phyloP scores from a whole-genome alignment of 768 basidiomycete genomes.

The Pilatotrama ljubarskyi region DNA sequence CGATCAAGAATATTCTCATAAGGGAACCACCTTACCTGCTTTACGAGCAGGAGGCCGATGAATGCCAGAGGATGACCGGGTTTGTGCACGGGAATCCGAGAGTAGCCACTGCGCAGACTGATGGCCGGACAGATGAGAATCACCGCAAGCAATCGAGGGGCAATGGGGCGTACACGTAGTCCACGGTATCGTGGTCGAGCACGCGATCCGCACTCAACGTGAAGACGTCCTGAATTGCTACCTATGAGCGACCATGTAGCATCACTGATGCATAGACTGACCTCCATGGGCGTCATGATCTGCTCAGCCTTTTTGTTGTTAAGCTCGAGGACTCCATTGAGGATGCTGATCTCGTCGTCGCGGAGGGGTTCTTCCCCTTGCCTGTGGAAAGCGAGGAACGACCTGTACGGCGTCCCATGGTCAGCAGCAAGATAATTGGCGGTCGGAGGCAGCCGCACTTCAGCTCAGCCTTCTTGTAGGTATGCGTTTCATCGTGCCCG shows the following conservation, averaged over 20 bases:
- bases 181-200: conserved; percentile 77
- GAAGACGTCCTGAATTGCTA: conserved; percentile 65
- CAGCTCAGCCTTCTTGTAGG: conserved; percentile 75
- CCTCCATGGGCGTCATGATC: conserved; percentile 61
- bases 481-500: conserved; percentile 68
- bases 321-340: conserved; percentile 78
- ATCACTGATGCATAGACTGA: conserved; percentile 12
- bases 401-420: conserved; percentile 37
- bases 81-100: conserved; percentile 87
- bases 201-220: conserved; percentile 77
- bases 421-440: no score
- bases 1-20: background rate
- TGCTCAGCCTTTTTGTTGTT: conserved; percentile 64
- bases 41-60: conserved; percentile 79
- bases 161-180: conserved; percentile 59
- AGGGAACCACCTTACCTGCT: conserved; percentile 51
- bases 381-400: conserved; percentile 75
- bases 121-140: background rate
- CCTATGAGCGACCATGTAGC: background rate
- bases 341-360: conserved; percentile 79
- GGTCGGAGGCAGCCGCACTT: conserved; percentile 21
- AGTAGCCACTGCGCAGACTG: conserved; percentile 81
- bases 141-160: background rate
- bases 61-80: conserved; percentile 69
- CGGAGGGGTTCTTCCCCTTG: conserved; percentile 75